A percentile compares a stretch with the other conserved stretches of the same genome.
Conservation (phyloP, 129 eudicot genomes). For the Lactuca sativa region DNA sequence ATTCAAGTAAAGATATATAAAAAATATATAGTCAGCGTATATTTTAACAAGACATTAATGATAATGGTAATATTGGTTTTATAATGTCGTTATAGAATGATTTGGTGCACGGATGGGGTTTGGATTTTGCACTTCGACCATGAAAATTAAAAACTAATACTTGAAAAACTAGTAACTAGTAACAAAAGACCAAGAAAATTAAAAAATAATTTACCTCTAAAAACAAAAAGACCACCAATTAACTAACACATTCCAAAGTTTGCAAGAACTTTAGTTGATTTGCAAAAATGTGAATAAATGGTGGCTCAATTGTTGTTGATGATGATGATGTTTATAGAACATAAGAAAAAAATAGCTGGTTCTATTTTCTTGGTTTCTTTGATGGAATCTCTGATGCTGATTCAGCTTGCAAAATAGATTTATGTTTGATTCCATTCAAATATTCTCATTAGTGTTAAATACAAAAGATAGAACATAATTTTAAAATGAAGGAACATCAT, state of each 20-base stretch:
- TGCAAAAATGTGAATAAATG: background rate
- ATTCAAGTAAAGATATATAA: too few relatives aligned
- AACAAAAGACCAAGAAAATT: constrained; percentile 2
- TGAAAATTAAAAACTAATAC: too few relatives aligned
- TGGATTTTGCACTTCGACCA: too few relatives aligned
- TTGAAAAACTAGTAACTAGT: constrained; percentile 15
- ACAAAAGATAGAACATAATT: too few relatives aligned
- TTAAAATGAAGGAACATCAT: too few relatives aligned
- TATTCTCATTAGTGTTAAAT: too few relatives aligned
- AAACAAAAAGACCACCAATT: background rate
- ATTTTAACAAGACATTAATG: too few relatives aligned
- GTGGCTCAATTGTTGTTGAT: background rate
- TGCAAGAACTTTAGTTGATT: background rate
- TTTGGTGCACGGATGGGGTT: too few relatives aligned
- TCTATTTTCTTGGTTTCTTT: constrained; percentile 59
- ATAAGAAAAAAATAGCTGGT: background rate
- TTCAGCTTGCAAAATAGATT: constrained; percentile 49
- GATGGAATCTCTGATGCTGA: constrained; percentile 40
- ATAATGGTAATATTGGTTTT: too few relatives aligned
- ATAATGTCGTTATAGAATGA: too few relatives aligned
- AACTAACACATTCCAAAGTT: background rate
- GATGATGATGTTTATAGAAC: background rate
- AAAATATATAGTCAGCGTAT: too few relatives aligned
- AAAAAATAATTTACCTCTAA: constrained; percentile 23
- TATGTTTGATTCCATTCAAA: background rate